These are phyloP conservation scores for Teunomyces tritomae DNA, from an alignment of 805 yeast species.

Conservation along the genomic window DNA sequence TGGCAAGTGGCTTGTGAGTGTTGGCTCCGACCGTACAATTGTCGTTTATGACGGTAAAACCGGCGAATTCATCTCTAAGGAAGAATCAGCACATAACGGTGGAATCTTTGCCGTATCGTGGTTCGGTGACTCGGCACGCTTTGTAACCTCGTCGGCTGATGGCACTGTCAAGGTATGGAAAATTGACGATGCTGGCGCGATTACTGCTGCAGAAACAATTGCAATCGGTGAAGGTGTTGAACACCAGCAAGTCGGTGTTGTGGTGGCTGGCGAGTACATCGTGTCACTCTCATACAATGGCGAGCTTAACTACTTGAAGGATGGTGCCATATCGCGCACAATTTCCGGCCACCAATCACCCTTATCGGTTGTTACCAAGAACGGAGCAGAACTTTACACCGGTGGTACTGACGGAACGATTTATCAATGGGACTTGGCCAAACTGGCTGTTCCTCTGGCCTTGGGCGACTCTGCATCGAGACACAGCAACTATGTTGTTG, in stretches of 20 bases:
- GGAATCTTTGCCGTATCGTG: constrained; percentile 80
- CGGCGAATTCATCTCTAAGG: constrained; percentile 65
- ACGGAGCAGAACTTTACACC: constrained; percentile 38
- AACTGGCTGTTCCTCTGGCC: constrained; percentile 29
- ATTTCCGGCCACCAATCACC: constrained; percentile 80
- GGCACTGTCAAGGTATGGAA: constrained; percentile 67
- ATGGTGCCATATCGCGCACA: constrained; percentile 16
- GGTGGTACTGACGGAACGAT: constrained; percentile 86
- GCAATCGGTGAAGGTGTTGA: constrained; percentile 39
- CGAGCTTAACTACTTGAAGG: constrained; percentile 58
- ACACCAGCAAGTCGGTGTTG: constrained; percentile 79
- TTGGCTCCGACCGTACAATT: constrained; percentile 79
- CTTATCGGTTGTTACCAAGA: constrained; percentile 56
- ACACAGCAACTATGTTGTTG: constrained; percentile 69
- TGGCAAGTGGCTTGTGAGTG: constrained; percentile 72
- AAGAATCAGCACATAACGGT: constrained; percentile 62
- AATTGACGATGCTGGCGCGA: constrained; percentile 23
- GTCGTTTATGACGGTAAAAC: constrained; percentile 83
- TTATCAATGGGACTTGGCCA: constrained; percentile 50
- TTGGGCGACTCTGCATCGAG: constrained; percentile 31
- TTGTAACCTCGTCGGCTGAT: constrained; percentile 86
- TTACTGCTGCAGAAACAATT: constrained; percentile 49
- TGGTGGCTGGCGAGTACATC: constrained; percentile 55
- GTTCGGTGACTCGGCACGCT: constrained; percentile 51
- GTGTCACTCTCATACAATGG: constrained; percentile 74